Base-by-base conservation (phyloP, 208 protist genomes). In the Phytomonas francai region DNA sequence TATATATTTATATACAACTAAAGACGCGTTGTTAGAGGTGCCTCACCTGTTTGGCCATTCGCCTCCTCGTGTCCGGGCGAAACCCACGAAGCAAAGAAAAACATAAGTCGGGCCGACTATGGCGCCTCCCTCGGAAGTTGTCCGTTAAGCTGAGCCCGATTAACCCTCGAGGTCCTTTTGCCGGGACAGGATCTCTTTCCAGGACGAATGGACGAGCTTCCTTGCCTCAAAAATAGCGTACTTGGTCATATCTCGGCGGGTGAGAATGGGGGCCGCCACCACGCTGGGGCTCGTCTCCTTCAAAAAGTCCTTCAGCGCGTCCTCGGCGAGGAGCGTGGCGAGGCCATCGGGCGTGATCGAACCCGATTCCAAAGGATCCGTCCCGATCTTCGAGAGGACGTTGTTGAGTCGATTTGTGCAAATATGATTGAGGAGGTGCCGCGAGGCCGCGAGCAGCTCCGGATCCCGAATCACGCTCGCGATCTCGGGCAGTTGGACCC, bases 221-320 rank as follows among this genome's bases (percentile, higher is more conserved):
- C 84, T 76, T 4, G 84, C 74, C 68, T 89, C 82, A 61, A 93
- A 84, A 5, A 91, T 16, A 28, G 81, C 67, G 59, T 93, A 89
- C 25, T 79, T 74, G 11, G 76, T 68, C 75, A 93, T 85, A 66
- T 88, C 85, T 33, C 81, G 80, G 1, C 88, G 84, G 2, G 76
- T 77, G 9, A 85, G 68, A 36, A 93, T 73, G 0, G 85, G 81
- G 4, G 74, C 74, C 65, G 81, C 87, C 31, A 91, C 79, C 63
- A 89, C 76, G 39, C 42, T 74, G 33, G 83, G 60, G 12, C 79
- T 82, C 6, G 77, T 81, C 49, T 94, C 86, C 68, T 94, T 94
- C 25, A 94, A 63, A 67, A 90, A 94, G 70, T 94, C 89, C 59
- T 89, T 89, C 39, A 95, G 67, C 12, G 86, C 86, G 65, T 95